A percentile compares a stretch with the other conserved stretches of the same genome.
Evolutionary conservation across 352 stramenopile genomes (phyloP).

Genomic region (Pythium oligandrum): DNA sequence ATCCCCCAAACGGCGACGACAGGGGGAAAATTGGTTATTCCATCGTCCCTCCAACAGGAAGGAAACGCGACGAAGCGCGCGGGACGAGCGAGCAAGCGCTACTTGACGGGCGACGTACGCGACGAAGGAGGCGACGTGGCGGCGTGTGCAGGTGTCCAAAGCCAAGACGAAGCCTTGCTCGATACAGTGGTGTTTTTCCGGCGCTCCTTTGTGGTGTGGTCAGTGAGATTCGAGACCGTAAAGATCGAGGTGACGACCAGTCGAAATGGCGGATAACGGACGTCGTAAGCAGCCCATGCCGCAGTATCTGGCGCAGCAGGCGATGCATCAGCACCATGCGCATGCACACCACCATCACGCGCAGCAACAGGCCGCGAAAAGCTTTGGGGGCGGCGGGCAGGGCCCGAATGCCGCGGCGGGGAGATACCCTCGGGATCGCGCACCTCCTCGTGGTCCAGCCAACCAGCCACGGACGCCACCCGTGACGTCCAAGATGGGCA

Average conservation of each 20-base stretch:
- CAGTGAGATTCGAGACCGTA: background rate
- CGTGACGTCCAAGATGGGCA: constrained; percentile 69
- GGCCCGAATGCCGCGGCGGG: background rate
- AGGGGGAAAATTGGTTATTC: too few species aligned
- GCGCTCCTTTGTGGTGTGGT: background rate
- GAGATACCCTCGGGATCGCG: background rate
- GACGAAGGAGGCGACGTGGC: too few species aligned
- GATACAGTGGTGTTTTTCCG: too few species aligned
- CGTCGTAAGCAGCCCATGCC: constrained; percentile 10
- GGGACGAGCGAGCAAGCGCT: too few species aligned
- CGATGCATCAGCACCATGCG: constrained; percentile 33
- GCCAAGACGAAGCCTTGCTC: too few species aligned
- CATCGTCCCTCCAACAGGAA: too few species aligned
- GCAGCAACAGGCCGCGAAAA: constrained; percentile 6
- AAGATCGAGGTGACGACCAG: background rate
- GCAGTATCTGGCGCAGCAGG: constrained; percentile 24
- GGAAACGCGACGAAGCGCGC: too few species aligned
- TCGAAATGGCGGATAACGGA: constrained; percentile 14
- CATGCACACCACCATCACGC: constrained; percentile 30
- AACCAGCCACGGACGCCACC: constrained; percentile 25
- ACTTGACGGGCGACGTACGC: too few species aligned
- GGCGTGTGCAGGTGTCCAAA: too few species aligned
- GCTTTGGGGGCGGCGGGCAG: too few species aligned
- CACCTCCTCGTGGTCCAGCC: too few species aligned
- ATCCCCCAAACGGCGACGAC: too few species aligned